Conservation (phyloP, 1,284 basidiomycete genomes). For the Thelephora terrestris region DNA sequence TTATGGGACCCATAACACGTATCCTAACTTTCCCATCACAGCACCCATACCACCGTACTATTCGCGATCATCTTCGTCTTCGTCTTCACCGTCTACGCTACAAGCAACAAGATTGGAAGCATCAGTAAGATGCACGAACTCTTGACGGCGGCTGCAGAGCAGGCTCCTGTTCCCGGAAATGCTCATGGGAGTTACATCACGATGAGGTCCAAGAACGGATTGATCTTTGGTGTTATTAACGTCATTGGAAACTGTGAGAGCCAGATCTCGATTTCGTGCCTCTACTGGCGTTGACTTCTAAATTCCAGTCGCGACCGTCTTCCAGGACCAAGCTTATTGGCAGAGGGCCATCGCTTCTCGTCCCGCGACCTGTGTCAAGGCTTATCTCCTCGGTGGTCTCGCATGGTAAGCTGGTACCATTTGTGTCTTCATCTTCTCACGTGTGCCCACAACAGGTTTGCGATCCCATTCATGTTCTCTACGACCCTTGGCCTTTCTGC, state of each 20-base stretch:
- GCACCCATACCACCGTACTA: conserved; percentile 72
- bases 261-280: neutral
- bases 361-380: conserved; percentile 78
- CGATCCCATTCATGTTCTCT: conserved; percentile 72
- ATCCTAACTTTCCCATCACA: conserved; percentile 16
- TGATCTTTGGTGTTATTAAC: conserved; percentile 87
- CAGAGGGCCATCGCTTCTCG: conserved; percentile 83
- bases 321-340: conserved; percentile 65
- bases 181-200: conserved; percentile 59
- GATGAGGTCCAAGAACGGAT: conserved; percentile 71
- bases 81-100: conserved; percentile 65
- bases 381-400: conserved; percentile 82
- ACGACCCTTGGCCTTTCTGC: conserved; percentile 79
- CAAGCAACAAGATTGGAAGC: conserved; percentile 43
- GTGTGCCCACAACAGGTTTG: conserved; percentile 39
- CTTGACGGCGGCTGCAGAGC: conserved; percentile 30
- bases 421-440: neutral
- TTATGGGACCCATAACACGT: neutral
- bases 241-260: conserved; percentile 64
- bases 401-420: conserved; percentile 47
- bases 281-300: neutral
- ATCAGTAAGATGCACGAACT: conserved; percentile 42
- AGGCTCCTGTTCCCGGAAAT: conserved; percentile 45
- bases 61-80: conserved; percentile 74
- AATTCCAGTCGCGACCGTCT: conserved; percentile 50